Evolutionary conservation across 805 yeast genomes (phyloP).

Genomic region (Zygosaccharomyces lentus): DNA sequence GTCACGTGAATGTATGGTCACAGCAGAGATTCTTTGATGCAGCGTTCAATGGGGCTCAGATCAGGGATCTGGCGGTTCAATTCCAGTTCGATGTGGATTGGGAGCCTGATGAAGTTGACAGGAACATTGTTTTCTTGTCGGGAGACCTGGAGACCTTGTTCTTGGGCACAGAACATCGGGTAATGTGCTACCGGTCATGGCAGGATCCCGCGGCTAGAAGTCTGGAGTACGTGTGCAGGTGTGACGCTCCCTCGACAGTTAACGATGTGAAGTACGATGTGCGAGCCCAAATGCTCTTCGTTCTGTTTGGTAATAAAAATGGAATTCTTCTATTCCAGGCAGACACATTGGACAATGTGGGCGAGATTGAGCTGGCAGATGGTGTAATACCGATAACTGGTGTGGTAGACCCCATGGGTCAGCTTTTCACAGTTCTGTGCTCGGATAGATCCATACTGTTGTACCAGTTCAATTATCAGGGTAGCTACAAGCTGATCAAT

Average conservation of each 20-base stretch:
- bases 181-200: slow-evolving; percentile 21
- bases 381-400: slow-evolving; percentile 25
- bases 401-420: slow-evolving; percentile 29
- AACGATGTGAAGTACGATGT: slow-evolving; percentile 31
- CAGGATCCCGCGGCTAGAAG: slow-evolving; percentile 1
- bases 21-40: slow-evolving; percentile 26
- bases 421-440: slow-evolving; percentile 24
- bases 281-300: slow-evolving; percentile 18
- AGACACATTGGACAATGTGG: slow-evolving; percentile 12
- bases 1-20: slow-evolving; percentile 30
- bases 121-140: slow-evolving; percentile 16
- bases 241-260: slow-evolving; percentile 21
- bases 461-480: slow-evolving; percentile 26
- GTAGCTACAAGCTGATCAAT: slow-evolving; percentile 24
- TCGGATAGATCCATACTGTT: slow-evolving; percentile 29
- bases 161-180: slow-evolving; percentile 24
- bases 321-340: slow-evolving; percentile 19
- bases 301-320: slow-evolving; percentile 23
- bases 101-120: slow-evolving; percentile 9
- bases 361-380: slow-evolving; percentile 18
- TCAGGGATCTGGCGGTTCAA: slow-evolving; percentile 14
- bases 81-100: slow-evolving; percentile 7
- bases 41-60: slow-evolving; percentile 26
- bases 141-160: slow-evolving; percentile 16
- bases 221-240: slow-evolving; percentile 14